phyloP scores from a whole-genome alignment of 495 filamentous ascomycete species.

The Parathielavia hyrcaniae region DNA sequence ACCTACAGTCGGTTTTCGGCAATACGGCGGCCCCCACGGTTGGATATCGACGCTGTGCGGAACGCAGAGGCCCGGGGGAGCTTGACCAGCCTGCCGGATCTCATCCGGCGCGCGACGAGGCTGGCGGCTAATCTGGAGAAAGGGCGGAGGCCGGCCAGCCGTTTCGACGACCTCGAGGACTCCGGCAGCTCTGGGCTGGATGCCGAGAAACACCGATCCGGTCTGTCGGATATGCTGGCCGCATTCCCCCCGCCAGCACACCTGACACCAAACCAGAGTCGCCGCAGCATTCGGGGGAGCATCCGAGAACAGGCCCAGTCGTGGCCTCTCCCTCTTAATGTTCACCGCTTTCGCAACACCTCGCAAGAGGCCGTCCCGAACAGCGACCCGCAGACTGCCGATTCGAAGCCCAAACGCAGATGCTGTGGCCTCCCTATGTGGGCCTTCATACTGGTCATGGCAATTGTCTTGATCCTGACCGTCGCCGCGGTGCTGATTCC shows the following conservation, averaged over 20 bases:
- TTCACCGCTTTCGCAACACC: slow-evolving; percentile 29
- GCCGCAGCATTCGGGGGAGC: slow-evolving; percentile 42
- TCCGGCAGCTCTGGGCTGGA: slow-evolving; percentile 28
- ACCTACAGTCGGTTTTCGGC: slow-evolving; percentile 43
- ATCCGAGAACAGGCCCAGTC: slow-evolving; percentile 32
- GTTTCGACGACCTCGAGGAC: slow-evolving; percentile 50
- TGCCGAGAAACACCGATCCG: slow-evolving; percentile 49
- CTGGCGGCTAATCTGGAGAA: slow-evolving; percentile 83
- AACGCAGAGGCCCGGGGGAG: slow-evolving; percentile 78
- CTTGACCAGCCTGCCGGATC: slow-evolving; percentile 81
- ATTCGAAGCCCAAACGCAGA: slow-evolving; percentile 28
- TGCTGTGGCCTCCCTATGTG: slow-evolving; percentile 80
- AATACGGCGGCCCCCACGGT: slow-evolving; percentile 61
- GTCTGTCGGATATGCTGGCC: slow-evolving; percentile 80
- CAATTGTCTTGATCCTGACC: slow-evolving; percentile 67
- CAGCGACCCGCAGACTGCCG: slow-evolving; percentile 19
- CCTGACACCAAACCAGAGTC: slow-evolving; percentile 36
- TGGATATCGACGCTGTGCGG: slow-evolving; percentile 73
- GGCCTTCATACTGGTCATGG: slow-evolving; percentile 63
- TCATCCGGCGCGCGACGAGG: slow-evolving; percentile 81
- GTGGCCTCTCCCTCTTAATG: slow-evolving; percentile 38
- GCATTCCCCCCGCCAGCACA: slow-evolving; percentile 81
- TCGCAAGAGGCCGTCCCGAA: slow-evolving; percentile 25
- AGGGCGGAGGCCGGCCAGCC: slow-evolving; percentile 70
- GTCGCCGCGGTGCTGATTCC: slow-evolving; percentile 85